A percentile compares a stretch with the other conserved stretches of the same genome.
Conservation (phyloP, 352 stramenopile genomes). For the Phytopythium boreale region DNA sequence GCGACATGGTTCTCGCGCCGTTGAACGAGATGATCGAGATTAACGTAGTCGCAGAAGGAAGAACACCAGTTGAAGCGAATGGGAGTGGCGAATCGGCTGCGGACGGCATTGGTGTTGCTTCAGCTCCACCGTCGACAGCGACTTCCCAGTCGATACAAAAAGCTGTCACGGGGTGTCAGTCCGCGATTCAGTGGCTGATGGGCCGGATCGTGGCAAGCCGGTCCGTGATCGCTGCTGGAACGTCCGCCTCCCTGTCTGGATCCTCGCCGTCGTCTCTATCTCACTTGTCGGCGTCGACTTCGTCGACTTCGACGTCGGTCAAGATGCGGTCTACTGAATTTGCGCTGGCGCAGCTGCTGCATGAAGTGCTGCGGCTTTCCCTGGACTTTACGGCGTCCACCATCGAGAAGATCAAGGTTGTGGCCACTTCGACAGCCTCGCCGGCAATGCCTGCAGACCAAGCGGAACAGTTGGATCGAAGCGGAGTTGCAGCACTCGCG, state of each 20-base stretch:
- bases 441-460: background rate
- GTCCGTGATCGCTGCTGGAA: background rate
- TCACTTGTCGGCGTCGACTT: constrained; percentile 13
- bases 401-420: background rate
- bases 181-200: constrained; percentile 46
- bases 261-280: background rate
- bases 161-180: constrained; percentile 33
- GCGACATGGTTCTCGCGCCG: constrained; percentile 26
- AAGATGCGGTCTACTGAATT: constrained; percentile 42
- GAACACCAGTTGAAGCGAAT: background rate
- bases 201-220: constrained; percentile 28
- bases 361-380: constrained; percentile 33
- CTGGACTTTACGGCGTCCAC: constrained; percentile 4
- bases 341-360: constrained; percentile 45
- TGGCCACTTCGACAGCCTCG: background rate
- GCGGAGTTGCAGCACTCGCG: background rate
- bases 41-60: background rate
- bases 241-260: background rate
- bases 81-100: background rate
- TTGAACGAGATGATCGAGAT: constrained; percentile 12
- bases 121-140: background rate
- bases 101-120: background rate
- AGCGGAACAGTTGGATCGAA: background rate
- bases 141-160: constrained; percentile 12
- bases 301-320: constrained; percentile 7